Conservation (phyloP, 1,139 yeast genomes). For the Sugiyamaella pinicola region DNA sequence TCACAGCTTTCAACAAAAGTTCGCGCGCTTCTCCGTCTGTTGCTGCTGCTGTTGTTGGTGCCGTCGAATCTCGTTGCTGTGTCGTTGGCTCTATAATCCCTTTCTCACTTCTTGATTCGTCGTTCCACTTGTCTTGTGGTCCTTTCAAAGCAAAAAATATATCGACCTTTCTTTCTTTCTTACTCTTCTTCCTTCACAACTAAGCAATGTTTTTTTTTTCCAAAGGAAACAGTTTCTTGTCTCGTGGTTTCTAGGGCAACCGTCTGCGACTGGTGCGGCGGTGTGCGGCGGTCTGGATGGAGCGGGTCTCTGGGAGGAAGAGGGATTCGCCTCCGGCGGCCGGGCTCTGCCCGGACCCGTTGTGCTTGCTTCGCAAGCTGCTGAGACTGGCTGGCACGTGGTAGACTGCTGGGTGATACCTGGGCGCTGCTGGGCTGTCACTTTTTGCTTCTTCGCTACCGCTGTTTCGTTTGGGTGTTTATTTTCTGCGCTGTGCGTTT, state of each 20-base stretch:
- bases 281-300: background rate
- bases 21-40: too few species aligned
- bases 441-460: too few species aligned
- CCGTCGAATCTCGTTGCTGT: background rate
- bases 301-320: too few species aligned
- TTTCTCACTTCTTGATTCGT: background rate
- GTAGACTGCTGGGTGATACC: too few species aligned
- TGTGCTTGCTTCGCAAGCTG: background rate
- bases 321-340: constrained; percentile 6
- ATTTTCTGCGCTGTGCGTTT: background rate
- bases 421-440: too few species aligned
- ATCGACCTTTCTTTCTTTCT: background rate
- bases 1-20: too few species aligned
- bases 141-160: background rate
- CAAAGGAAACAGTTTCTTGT: constrained; percentile 17
- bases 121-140: background rate
- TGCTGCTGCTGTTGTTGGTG: too few species aligned
- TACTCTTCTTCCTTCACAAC: too few species aligned
- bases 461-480: too few species aligned
- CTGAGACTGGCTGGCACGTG: too few species aligned
- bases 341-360: constrained; percentile 13
- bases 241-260: constrained; percentile 16
- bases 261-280: constrained; percentile 1
- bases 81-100: background rate
- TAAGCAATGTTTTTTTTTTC: constrained; percentile 18